These are phyloP conservation scores for Solanum aculeatissimum DNA, from an alignment of 305 asterid genomes.

Conservation along the genomic window DNA sequence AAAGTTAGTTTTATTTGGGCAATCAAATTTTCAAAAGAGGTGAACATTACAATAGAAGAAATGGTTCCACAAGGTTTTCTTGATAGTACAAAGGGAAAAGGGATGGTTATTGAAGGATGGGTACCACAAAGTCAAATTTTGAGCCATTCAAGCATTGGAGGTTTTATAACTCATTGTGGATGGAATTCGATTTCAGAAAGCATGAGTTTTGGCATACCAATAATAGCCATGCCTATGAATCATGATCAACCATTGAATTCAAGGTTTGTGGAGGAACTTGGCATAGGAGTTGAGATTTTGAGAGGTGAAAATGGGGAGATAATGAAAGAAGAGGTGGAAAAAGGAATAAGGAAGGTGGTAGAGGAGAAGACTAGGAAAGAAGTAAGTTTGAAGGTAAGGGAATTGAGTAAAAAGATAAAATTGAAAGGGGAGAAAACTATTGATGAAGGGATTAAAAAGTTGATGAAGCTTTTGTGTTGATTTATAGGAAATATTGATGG, in stretches of 20 bases:
- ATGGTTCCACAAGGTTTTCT: not conserved
- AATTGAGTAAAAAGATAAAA: not conserved
- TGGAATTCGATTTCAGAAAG: not conserved
- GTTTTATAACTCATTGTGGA: not conserved
- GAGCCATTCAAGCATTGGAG: not conserved
- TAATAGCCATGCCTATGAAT: not conserved
- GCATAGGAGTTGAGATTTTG: constrained; percentile 1
- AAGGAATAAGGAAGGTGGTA: not conserved
- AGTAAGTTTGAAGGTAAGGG: not conserved
- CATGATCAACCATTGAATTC: not conserved
- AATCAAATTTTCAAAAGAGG: not conserved
- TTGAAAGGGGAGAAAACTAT: not conserved
- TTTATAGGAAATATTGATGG: not conserved
- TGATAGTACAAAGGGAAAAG: not conserved
- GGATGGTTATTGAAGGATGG: constrained; percentile 2
- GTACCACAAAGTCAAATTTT: not conserved
- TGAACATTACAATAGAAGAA: not conserved
- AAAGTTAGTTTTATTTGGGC: not conserved
- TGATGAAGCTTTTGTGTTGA: not conserved
- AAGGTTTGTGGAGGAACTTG: not conserved
- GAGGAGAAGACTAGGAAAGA: not conserved
- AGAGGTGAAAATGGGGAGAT: not conserved
- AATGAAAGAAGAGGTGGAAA: not conserved
- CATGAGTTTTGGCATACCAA: not conserved
- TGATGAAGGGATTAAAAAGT: not conserved